Base-by-base conservation (phyloP, 148 eudicot species). In the Rhododendron henanense region DNA sequence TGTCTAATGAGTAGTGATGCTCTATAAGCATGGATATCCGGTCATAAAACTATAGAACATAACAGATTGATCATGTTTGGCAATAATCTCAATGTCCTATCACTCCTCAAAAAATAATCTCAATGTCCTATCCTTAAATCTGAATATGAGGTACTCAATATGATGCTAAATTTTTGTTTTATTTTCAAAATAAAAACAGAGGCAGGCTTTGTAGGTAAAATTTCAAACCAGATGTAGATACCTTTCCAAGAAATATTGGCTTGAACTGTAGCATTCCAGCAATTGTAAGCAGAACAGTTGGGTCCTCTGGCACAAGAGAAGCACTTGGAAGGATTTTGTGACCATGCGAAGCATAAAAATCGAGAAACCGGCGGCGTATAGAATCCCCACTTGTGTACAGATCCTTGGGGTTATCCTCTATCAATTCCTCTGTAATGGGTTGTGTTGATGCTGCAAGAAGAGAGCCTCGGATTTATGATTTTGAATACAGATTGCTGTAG, bases 211-310 rank as follows among this genome's bases (percentile, higher is more conserved):
- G 18, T 18, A 74, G 13, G 77, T 61, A 84, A 73, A 50, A 16
- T 47, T 10, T 9, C 28, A 37, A 89, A 37, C 9, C 44, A 48
- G 5, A 33, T 13, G 45, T 83, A 80, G 48, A 35, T 90, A 97
- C 99, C 99, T 97, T 93, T 61, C 98, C 99, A 83, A 97, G 92
- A 89, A 97, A 97, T 85, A 97, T 90, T 81, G 99, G 99, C 90
- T 97, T 97, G 90, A 97, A 97, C 92, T 93, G 99, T 61, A 97
- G 99, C 99, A 97, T 97, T 87, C 99, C 99, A 7, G 99, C 99
- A 85, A 97, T 97, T 79, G 99, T 97, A 83, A 97, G 87, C 86
- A 97, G 91, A 80, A 97, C 99, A 50, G 99, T 97, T 83, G 98
- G 99, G 92, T 97, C 99, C 85, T 95, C 98, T 16, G 99, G 99